These are phyloP conservation scores for Thielaviopsis populi DNA, from an alignment of 2,329 filamentous ascomycete genomes.

Conservation along the genomic window DNA sequence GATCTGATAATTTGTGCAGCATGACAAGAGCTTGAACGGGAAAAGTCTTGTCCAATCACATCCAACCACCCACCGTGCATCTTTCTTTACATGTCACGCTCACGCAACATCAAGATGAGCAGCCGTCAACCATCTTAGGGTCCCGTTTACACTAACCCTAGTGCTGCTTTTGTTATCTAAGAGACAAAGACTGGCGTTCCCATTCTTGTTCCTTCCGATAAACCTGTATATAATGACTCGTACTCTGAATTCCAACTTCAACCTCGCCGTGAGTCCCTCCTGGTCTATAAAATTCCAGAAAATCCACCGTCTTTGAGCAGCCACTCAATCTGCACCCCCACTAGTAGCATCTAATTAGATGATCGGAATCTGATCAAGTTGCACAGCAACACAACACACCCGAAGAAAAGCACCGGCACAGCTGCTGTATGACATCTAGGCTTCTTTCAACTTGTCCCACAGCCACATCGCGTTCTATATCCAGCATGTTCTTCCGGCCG, in stretches of 20 bases:
- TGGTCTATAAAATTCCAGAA: no score
- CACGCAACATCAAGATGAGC: no score
- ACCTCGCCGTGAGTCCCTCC: neutral
- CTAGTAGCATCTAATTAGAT: neutral
- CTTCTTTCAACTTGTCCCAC: neutral
- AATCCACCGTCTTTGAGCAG: neutral
- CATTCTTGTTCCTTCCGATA: neutral
- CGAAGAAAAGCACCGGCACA: neutral
- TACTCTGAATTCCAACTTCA: no score
- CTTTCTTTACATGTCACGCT: no score
- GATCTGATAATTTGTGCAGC: neutral
- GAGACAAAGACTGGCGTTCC: neutral
- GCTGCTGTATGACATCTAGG: neutral
- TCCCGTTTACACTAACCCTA: neutral
- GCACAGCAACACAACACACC: no score
- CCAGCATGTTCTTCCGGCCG: slow-evolving; percentile 28
- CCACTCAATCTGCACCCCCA: neutral
- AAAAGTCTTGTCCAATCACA: neutral
- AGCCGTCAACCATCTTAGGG: neutral
- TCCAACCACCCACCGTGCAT: neutral
- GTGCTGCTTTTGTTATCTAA: no score
- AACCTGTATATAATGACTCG: no score
- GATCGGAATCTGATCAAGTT: neutral
- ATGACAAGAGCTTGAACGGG: neutral
- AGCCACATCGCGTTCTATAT: neutral